Conservation (phyloP, 2,329 filamentous ascomycete genomes). For the Colletotrichum tofieldiae region DNA sequence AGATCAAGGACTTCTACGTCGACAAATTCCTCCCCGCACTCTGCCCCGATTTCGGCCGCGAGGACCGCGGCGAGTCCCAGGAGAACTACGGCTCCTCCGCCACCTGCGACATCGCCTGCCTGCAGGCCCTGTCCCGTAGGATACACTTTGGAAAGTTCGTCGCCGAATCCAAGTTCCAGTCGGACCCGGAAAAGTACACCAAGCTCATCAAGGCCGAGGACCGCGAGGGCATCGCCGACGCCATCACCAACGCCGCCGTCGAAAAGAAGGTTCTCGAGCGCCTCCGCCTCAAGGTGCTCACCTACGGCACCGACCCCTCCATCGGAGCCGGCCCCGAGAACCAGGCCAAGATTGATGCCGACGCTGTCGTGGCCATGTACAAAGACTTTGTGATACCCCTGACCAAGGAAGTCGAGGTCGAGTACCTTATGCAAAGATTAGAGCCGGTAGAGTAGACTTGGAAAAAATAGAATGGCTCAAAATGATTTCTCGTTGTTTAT, state of each 20-base stretch:
- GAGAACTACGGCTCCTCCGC: slow-evolving; percentile 97
- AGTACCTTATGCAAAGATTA: slow-evolving; percentile 96
- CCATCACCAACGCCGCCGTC: slow-evolving; percentile 90
- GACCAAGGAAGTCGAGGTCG: slow-evolving; percentile 98
- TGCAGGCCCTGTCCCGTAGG: slow-evolving; percentile 90
- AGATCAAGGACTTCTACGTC: slow-evolving; percentile 90
- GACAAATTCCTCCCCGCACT: slow-evolving; percentile 86
- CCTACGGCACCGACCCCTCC: slow-evolving; percentile 92
- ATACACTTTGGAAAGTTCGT: slow-evolving; percentile 99
- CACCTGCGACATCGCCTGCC: slow-evolving; percentile 89
- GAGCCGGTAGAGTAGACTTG: slow-evolving; percentile 54
- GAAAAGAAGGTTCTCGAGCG: slow-evolving; percentile 94
- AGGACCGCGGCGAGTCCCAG: slow-evolving; percentile 86
- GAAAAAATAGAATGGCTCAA: slow-evolving; percentile 19
- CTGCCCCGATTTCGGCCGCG: slow-evolving; percentile 83
- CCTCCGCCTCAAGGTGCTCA: slow-evolving; percentile 88
- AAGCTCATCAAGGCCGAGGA: slow-evolving; percentile 86
- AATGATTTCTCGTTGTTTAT: slow-evolving; percentile 44
- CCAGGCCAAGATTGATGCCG: slow-evolving; percentile 89
- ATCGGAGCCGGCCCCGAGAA: slow-evolving; percentile 67
- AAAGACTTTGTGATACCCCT: slow-evolving; percentile 93
- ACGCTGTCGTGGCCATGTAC: slow-evolving; percentile 93
- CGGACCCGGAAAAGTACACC: slow-evolving; percentile 86
- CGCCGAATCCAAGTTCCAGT: slow-evolving; percentile 93
- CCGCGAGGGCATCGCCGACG: slow-evolving; percentile 84